Conservation (phyloP, 1,284 basidiomycete genomes). For the Puccinia polysora region DNA sequence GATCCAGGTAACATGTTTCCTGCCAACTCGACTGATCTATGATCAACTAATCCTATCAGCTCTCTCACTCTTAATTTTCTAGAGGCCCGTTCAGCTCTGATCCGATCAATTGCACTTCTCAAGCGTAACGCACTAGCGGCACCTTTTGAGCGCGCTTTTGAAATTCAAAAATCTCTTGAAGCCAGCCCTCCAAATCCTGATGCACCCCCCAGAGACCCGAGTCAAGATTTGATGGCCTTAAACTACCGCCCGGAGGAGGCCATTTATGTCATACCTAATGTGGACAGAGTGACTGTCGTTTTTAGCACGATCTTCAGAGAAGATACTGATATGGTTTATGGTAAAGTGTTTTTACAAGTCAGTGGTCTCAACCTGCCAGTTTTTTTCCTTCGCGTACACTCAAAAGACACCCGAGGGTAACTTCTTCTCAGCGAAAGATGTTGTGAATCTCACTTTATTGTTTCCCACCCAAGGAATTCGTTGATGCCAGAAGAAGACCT, state of each 20-base stretch:
- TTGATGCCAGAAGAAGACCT: slow-evolving; percentile 87
- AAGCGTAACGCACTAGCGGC: slow-evolving; percentile 93
- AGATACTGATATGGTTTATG: slow-evolving; percentile 94
- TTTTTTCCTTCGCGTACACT: neutral
- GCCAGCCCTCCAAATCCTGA: slow-evolving; percentile 57
- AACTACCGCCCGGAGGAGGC: slow-evolving; percentile 90
- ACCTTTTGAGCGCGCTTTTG: slow-evolving; percentile 86
- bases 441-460: slow-evolving; percentile 1
- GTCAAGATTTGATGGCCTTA: slow-evolving; percentile 82
- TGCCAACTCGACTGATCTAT: neutral
- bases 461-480: slow-evolving; percentile 83
- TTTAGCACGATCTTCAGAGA: slow-evolving; percentile 96
- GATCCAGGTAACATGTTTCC: slow-evolving; percentile 65
- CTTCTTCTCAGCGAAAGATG: neutral
- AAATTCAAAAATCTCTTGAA: slow-evolving; percentile 79
- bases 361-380: slow-evolving; percentile 47
- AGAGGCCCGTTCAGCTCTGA: slow-evolving; percentile 75
- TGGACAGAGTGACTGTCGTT: slow-evolving; percentile 94
- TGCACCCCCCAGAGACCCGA: slow-evolving; percentile 56
- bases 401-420: neutral
- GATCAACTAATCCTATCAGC: neutral
- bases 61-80: slow-evolving; percentile 18
- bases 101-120: slow-evolving; percentile 75
- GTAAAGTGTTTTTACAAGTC: slow-evolving; percentile 94
- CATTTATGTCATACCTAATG: slow-evolving; percentile 87